Conservation (phyloP, 345 rosid species). For the Boechera stricta region DNA sequence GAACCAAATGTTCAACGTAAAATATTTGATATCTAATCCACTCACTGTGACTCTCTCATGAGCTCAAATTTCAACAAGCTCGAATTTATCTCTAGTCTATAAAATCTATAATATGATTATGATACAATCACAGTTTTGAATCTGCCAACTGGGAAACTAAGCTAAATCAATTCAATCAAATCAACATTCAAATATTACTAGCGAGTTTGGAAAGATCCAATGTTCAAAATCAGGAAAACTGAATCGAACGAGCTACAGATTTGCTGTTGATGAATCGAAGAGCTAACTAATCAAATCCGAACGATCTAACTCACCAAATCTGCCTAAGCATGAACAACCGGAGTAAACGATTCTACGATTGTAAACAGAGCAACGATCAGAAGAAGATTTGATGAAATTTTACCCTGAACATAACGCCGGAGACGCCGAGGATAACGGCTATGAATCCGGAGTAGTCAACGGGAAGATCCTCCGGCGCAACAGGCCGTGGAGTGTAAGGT, state of each 20-base stretch:
- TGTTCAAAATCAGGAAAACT: neutral
- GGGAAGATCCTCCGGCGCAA: constrained; percentile 84
- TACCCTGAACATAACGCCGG: constrained; percentile 97
- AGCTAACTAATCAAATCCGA: constrained; percentile 10
- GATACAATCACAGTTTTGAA: constrained; percentile 6
- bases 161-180: constrained; percentile 6
- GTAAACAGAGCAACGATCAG: neutral
- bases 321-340: neutral
- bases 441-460: constrained; percentile 94
- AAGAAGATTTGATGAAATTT: neutral
- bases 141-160: neutral
- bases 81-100: neutral
- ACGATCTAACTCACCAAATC: constrained; percentile 9
- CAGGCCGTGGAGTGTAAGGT: constrained; percentile 58
- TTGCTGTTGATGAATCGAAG: neutral
- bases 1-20: neutral
- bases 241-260: constrained; percentile 11
- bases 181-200: neutral
- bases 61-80: constrained; percentile 23
- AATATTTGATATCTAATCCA: neutral
- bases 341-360: constrained; percentile 12
- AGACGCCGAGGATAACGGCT: constrained; percentile 85
- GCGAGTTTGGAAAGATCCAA: neutral
- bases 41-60: constrained; percentile 3
- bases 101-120: neutral